phyloP scores from a whole-genome alignment of 495 filamentous ascomycete species.

The Haplographium delicatum region DNA sequence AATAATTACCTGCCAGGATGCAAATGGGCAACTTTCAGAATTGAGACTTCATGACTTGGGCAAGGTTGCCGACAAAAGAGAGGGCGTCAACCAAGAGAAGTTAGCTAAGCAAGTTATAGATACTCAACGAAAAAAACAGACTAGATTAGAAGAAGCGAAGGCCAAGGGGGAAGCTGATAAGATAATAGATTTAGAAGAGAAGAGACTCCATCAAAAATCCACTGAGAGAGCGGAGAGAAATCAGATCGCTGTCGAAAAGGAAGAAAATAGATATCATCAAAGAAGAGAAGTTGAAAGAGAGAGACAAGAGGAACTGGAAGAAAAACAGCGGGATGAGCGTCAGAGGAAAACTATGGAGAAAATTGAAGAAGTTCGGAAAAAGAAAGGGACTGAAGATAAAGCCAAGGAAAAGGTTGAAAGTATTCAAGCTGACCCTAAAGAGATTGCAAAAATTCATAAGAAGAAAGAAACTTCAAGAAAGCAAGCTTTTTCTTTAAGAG shows the following conservation, averaged over 20 bases:
- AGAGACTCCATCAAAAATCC: too few relatives aligned
- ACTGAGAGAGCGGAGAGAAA: too few relatives aligned
- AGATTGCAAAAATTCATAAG: constrained; percentile 3
- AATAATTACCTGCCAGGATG: too few relatives aligned
- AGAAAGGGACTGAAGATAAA: constrained; percentile 10
- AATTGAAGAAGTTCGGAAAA: constrained; percentile 9
- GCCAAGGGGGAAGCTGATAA: constrained; percentile 4
- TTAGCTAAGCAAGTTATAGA: too few relatives aligned
- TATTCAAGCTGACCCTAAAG: constrained; percentile 12
- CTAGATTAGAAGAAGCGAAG: background rate
- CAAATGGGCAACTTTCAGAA: too few relatives aligned
- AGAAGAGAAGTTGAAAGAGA: constrained; percentile 9
- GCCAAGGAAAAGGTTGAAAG: constrained; percentile 12
- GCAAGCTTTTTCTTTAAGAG: constrained; percentile 8
- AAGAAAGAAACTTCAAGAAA: constrained; percentile 12
- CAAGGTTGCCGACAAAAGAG: too few relatives aligned
- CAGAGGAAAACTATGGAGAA: constrained; percentile 8
- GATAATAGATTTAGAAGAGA: constrained; percentile 11
- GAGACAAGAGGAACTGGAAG: background rate
- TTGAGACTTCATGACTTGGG: too few relatives aligned
- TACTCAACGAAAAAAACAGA: too few relatives aligned
- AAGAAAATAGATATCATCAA: constrained; percentile 19
- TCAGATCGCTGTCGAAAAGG: constrained; percentile 10
- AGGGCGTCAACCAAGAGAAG: too few relatives aligned
- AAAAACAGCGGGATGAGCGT: constrained; percentile 21